A percentile compares a stretch with the other conserved stretches of the same genome.
phyloP scores from a whole-genome alignment of 2,329 filamentous ascomycete species.

The Chaetomiaceae sp. region DNA sequence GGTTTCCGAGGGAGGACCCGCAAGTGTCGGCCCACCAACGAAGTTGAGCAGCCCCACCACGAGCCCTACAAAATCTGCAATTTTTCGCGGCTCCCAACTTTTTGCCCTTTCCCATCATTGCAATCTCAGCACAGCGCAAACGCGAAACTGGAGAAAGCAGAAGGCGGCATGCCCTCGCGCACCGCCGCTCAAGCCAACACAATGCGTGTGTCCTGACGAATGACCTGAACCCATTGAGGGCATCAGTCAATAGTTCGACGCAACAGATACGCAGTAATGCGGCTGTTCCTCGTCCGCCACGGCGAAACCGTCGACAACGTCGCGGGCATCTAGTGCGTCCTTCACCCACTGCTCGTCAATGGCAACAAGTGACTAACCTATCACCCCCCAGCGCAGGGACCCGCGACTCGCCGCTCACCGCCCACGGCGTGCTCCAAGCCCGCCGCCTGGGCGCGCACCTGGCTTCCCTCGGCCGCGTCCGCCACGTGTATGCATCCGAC shows the following conservation, averaged over 20 bases:
- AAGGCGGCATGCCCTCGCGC: background rate
- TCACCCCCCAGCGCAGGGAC: conserved; percentile 56
- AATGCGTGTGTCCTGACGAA: background rate
- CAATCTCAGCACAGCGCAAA: too few relatives aligned
- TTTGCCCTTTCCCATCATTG: too few relatives aligned
- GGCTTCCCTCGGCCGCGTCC: conserved; percentile 37
- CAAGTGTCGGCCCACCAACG: too few relatives aligned
- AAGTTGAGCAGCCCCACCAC: too few relatives aligned
- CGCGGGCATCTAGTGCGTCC: conserved; percentile 62
- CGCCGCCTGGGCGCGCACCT: conserved; percentile 62
- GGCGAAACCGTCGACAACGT: conserved; percentile 90
- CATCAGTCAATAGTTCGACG: background rate
- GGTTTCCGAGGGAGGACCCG: too few relatives aligned
- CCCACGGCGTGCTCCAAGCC: conserved; percentile 76
- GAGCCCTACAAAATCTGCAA: too few relatives aligned
- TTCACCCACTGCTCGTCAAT: background rate
- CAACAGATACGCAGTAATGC: conserved; percentile 36
- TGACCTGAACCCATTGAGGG: background rate
- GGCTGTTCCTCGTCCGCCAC: conserved; percentile 74
- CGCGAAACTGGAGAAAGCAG: too few relatives aligned
- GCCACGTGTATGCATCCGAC: conserved; percentile 71
- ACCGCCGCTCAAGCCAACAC: background rate
- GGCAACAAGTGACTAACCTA: conserved; percentile 6
- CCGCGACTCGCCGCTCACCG: conserved; percentile 73
- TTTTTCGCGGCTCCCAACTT: too few relatives aligned